These are phyloP conservation scores for Solanum chiquidenum DNA, from an alignment of 257 asterid genomes.

Conservation along the genomic window DNA sequence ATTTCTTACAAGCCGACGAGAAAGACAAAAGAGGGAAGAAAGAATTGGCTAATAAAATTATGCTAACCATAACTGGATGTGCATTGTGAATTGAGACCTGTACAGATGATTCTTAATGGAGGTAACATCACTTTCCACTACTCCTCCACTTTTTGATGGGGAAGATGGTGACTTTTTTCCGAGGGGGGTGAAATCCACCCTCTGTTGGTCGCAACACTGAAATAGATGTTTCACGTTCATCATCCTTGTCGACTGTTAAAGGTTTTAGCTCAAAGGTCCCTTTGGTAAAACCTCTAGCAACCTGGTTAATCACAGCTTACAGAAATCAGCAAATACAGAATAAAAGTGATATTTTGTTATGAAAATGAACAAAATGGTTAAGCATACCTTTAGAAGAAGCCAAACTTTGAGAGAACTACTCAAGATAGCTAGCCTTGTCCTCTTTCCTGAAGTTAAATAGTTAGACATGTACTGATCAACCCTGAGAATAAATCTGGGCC, in stretches of 20 bases:
- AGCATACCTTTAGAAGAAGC: constrained; percentile 84
- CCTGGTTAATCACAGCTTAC: constrained; percentile 33
- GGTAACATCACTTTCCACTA: constrained; percentile 31
- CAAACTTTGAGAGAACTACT: constrained; percentile 97
- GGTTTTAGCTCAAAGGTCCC: constrained; percentile 77
- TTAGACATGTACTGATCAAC: constrained; percentile 91
- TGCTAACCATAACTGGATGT: background rate
- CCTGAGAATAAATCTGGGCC: constrained; percentile 83
- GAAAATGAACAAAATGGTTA: background rate
- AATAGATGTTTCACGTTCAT: constrained; percentile 28
- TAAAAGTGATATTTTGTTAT: background rate
- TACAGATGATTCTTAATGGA: background rate
- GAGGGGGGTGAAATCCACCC: constrained; percentile 27
- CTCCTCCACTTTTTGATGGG: constrained; percentile 67
- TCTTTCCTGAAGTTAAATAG: constrained; percentile 82
- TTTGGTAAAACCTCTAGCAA: constrained; percentile 73
- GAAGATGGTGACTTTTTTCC: constrained; percentile 43
- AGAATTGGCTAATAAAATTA: background rate
- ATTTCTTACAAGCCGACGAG: background rate
- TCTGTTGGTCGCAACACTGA: constrained; percentile 42
- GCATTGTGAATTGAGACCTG: background rate
- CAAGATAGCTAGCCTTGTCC: constrained; percentile 75
- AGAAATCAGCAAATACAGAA: background rate
- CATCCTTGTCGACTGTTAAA: constrained; percentile 38
- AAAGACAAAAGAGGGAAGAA: background rate